These are phyloP conservation scores for Phragmites australis DNA, from an alignment of 176 grass and related monocot genomes.

Conservation along the genomic window DNA sequence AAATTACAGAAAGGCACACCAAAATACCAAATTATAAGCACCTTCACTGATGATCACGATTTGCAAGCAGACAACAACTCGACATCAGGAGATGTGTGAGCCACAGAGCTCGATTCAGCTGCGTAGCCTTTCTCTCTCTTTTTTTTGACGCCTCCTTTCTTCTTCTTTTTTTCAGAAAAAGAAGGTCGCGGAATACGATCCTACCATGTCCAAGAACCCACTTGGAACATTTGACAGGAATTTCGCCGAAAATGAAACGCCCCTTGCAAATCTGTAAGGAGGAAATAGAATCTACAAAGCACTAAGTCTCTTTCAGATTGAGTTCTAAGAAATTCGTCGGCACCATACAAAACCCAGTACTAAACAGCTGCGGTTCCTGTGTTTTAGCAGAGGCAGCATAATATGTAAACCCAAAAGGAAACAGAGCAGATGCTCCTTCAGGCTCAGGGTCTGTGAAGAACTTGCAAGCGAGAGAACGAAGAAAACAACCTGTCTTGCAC, in stretches of 20 bases:
- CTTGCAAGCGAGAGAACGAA: too few species aligned
- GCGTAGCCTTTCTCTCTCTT: not conserved
- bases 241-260: conserved; percentile 7
- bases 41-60: not conserved
- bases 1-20: not conserved
- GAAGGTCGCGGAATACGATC: not conserved
- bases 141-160: too few species aligned
- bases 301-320: not conserved
- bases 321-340: too few species aligned
- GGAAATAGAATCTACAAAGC: too few species aligned
- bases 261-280: not conserved
- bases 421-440: not conserved
- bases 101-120: not conserved
- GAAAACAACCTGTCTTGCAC: not conserved
- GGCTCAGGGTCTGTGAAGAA: too few species aligned
- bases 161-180: not conserved
- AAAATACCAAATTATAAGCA: not conserved
- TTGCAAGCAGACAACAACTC: not conserved
- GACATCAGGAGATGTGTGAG: not conserved
- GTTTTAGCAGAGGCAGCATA: not conserved
- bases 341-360: not conserved
- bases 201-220: too few species aligned
- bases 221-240: not conserved
- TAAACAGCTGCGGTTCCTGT: not conserved
- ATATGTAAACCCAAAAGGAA: too few species aligned